phyloP scores from a whole-genome alignment of 345 rosid genomes.

The Isatis tinctoria region DNA sequence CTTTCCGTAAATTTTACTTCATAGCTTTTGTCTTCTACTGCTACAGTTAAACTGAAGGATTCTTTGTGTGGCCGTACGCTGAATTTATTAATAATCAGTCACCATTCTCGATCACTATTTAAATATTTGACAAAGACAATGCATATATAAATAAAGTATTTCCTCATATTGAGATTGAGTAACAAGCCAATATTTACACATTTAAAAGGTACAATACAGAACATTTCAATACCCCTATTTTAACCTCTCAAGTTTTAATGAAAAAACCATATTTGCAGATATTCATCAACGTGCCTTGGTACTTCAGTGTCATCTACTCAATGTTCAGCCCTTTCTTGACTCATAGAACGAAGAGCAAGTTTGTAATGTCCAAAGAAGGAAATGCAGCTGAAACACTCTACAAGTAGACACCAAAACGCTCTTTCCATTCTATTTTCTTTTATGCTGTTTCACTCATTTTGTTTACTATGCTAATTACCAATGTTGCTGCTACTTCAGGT shows the following conservation, averaged over 20 bases:
- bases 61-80: constrained; percentile 22
- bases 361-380: constrained; percentile 88
- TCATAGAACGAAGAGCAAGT: constrained; percentile 95
- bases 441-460: neutral
- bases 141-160: neutral
- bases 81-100: constrained; percentile 4
- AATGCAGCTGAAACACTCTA: constrained; percentile 87
- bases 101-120: neutral
- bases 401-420: constrained; percentile 44
- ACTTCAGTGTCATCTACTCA: constrained; percentile 79
- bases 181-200: neutral
- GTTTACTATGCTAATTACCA: neutral
- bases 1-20: constrained; percentile 2
- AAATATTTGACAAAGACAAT: neutral
- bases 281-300: constrained; percentile 98
- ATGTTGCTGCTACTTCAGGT: constrained; percentile 40
- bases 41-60: constrained; percentile 9
- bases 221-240: neutral
- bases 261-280: constrained; percentile 44
- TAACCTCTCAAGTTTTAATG: neutral
- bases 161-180: neutral
- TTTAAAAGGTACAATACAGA: neutral
- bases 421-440: neutral
- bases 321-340: constrained; percentile 92
- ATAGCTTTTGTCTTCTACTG: constrained; percentile 22